Conservation (phyloP, 73 alveolate species). For the Stentor roeselii region DNA sequence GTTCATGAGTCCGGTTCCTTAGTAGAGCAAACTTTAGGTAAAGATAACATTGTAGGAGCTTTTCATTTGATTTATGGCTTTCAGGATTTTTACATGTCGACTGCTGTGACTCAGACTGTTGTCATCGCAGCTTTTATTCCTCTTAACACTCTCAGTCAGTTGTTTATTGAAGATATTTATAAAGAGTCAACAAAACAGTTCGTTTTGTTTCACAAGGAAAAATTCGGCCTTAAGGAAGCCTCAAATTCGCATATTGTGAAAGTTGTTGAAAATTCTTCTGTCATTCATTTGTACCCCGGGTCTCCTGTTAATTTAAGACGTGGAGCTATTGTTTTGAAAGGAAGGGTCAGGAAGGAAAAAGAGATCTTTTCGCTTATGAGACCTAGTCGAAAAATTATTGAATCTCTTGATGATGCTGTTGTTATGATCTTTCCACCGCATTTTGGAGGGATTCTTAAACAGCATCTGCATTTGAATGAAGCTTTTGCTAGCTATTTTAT, state of each 20-base stretch:
- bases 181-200: constrained; percentile 9
- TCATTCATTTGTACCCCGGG: not conserved
- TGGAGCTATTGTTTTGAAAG: constrained; percentile 18
- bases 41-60: constrained; percentile 9
- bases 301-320: constrained; percentile 3
- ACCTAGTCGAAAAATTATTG: not conserved
- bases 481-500: constrained; percentile 25
- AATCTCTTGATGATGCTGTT: not conserved
- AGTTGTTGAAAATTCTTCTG: not conserved
- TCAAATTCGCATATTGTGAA: not conserved
- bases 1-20: not conserved
- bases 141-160: not conserved
- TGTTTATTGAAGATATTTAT: constrained; percentile 16
- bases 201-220: not conserved
- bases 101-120: constrained; percentile 9
- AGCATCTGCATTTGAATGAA: not conserved
- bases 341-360: constrained; percentile 23
- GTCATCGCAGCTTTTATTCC: constrained; percentile 11
- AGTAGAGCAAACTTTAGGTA: not conserved
- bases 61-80: not conserved
- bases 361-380: not conserved
- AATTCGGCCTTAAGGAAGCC: constrained; percentile 16
- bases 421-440: constrained; percentile 20
- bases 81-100: not conserved
- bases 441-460: constrained; percentile 11